Percentiles rank a stretch among this genome's conserved stretches.
phyloP scores from a whole-genome alignment of 1,139 yeast species.

The Diutina catenulata region DNA sequence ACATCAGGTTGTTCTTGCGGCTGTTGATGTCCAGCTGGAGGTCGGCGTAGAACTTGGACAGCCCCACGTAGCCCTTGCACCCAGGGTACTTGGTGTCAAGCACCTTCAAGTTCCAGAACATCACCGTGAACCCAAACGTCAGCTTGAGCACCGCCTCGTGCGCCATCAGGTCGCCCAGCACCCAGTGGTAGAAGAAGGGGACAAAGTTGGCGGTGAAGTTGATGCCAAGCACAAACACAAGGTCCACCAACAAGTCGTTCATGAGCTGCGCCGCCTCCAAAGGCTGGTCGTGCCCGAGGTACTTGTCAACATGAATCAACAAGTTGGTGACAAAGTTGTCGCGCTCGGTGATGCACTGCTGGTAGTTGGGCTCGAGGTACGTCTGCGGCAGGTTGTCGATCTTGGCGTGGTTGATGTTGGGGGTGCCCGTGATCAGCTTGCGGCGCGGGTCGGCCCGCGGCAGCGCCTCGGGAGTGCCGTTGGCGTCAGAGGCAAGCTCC shows the following conservation, averaged over 20 bases:
- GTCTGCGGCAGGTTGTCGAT: neutral
- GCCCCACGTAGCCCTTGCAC: constrained; percentile 16
- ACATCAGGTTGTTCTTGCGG: constrained; percentile 17
- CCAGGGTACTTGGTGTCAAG: constrained; percentile 3
- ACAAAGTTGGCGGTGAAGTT: constrained; percentile 35
- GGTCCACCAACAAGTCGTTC: constrained; percentile 16
- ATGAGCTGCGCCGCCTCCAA: constrained; percentile 15
- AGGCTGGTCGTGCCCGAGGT: constrained; percentile 16
- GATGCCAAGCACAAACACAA: constrained; percentile 28
- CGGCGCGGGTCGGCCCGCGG: neutral
- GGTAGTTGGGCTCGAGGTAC: constrained; percentile 23
- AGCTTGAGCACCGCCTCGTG: constrained; percentile 14
- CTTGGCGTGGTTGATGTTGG: neutral
- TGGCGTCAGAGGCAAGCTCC: constrained; percentile 16
- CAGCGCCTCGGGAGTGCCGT: too few relatives aligned
- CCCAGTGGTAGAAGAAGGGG: constrained; percentile 39
- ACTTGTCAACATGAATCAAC: constrained; percentile 23
- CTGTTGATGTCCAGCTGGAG: constrained; percentile 18
- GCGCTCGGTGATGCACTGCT: constrained; percentile 24
- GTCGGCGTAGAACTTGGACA: constrained; percentile 16
- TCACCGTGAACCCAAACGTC: constrained; percentile 8
- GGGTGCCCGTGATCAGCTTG: neutral
- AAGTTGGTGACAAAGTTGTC: constrained; percentile 27
- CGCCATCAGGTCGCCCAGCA: constrained; percentile 18
- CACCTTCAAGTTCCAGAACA: neutral